Conservation (phyloP, 345 rosid genomes). For the Arabis hirsuta region DNA sequence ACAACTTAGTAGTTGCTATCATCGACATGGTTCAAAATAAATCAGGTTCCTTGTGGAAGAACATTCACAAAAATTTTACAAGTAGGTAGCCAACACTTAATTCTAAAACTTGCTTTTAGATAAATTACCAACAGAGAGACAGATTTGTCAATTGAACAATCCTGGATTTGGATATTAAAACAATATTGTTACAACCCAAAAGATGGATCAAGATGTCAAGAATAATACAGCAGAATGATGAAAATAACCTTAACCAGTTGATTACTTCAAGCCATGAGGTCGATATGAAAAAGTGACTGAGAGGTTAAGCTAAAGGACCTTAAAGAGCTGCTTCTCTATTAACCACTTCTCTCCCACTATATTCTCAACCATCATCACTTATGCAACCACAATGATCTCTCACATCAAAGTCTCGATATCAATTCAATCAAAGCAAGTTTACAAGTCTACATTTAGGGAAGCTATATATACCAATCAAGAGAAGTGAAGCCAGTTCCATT, state of each 20-base stretch:
- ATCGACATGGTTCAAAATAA: too few relatives aligned
- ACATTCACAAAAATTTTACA: too few relatives aligned
- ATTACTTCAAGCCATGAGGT: conserved; percentile 6
- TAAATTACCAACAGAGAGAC: not conserved
- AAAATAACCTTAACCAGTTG: conserved; percentile 13
- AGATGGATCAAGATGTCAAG: conserved; percentile 17
- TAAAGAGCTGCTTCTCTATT: not conserved
- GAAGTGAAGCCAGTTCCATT: not conserved
- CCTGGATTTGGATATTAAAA: not conserved
- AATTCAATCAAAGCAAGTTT: conserved; percentile 16
- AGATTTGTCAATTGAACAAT: not conserved
- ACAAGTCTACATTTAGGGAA: not conserved
- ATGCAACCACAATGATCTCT: conserved; percentile 36
- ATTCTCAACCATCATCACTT: conserved; percentile 11
- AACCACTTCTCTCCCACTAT: conserved; percentile 10
- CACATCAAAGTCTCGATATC: conserved; percentile 38
- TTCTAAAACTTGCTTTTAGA: not conserved
- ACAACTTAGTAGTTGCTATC: too few relatives aligned
- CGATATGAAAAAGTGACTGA: not conserved
- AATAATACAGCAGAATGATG: conserved; percentile 13
- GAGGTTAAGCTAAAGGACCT: not conserved
- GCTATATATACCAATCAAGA: conserved; percentile 24
- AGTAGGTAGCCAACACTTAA: not conserved
- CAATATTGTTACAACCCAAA: conserved; percentile 3
- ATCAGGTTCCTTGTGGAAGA: too few relatives aligned